Base-by-base conservation (phyloP, 1,284 basidiomycete species). In the Wolfiporia cocos region DNA sequence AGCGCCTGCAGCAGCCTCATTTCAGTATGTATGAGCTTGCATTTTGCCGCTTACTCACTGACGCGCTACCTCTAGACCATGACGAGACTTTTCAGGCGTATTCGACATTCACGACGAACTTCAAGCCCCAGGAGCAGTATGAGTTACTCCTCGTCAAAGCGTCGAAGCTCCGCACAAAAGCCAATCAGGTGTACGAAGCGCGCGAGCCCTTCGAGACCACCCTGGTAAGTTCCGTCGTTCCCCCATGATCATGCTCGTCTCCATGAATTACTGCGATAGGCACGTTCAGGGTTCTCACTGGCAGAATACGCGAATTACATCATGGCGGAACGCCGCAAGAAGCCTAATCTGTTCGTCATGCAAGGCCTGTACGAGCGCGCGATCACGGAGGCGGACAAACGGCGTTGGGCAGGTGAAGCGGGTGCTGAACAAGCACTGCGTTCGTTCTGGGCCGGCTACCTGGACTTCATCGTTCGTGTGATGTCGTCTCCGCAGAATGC, bases 41-140 rank as follows among this genome's bases (percentile, higher is more conserved):
- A 19, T 28, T 2, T 43, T 33, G 12, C 29, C 17, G 5, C 15
- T 18, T 17, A 19, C 23, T 14, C 3, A 9, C 19, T 35, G 7
- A 39, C 36, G 23, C 32, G 36, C 9, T 37, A 21, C 33, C 32
- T 34, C 22, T 47, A 85, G 81, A 74, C 49, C 73, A 83, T 41
- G 86, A 90, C 29, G 76, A 85, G 15, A 93, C 91, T 0, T 83
- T 85, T 43, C 80, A 89, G 53, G 70, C 76, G 2, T 96, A 93
- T 59, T 95, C 92, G 2, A 77, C 82, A 0, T 95, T 94, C 63
- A 87, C 90, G 15, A 90, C 90, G 0, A 74, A 76, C 31, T 74
- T 86, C 62, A 78, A 80, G 46, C 73, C 81, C n/a, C 70, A 83
- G 0, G 65, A 74, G 14, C 74, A 83, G 42, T 97, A 97, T 56